phyloP scores from a whole-genome alignment of 2,329 filamentous ascomycete genomes.

The Rhinocladiella mackenziei region DNA sequence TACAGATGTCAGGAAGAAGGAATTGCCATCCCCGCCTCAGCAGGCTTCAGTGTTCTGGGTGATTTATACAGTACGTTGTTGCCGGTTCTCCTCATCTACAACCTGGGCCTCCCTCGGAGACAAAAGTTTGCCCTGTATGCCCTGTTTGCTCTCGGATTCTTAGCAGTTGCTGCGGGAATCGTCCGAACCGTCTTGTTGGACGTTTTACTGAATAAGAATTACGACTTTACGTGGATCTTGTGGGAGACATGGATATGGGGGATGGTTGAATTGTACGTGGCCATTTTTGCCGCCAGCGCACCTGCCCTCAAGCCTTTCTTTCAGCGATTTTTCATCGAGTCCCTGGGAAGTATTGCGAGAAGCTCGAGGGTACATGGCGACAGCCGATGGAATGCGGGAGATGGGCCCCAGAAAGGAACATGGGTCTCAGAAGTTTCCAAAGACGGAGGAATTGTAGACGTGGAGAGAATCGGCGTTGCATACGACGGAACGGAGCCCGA shows the following conservation, averaged over 20 bases:
- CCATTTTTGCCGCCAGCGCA: slow-evolving; percentile 33
- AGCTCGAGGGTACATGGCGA: slow-evolving; percentile 7
- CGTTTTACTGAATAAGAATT: slow-evolving; percentile 21
- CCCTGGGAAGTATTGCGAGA: slow-evolving; percentile 12
- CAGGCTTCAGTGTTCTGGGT: slow-evolving; percentile 24
- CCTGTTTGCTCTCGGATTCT: slow-evolving; percentile 26
- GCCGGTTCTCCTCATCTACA: slow-evolving; percentile 24
- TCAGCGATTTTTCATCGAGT: slow-evolving; percentile 18
- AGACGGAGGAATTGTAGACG: neutral
- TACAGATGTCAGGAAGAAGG: slow-evolving; percentile 23
- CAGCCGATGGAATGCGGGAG: neutral
- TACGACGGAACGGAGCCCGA: slow-evolving; percentile 2
- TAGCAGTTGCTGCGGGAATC: slow-evolving; percentile 27
- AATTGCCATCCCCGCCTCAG: slow-evolving; percentile 20
- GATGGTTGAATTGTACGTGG: slow-evolving; percentile 32
- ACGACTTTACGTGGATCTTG: slow-evolving; percentile 27
- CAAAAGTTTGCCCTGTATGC: slow-evolving; percentile 27
- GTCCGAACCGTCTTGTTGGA: slow-evolving; percentile 25
- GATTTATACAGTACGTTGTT: slow-evolving; percentile 29
- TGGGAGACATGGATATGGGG: slow-evolving; percentile 32
- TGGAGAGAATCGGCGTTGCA: slow-evolving; percentile 7
- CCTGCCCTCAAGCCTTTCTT: slow-evolving; percentile 33
- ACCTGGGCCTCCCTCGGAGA: slow-evolving; percentile 21
- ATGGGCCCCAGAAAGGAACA: neutral
- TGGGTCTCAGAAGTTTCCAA: slow-evolving; percentile 3